phyloP scores from a whole-genome alignment of 176 grass and related monocot species.

The Ensete glaucum region DNA sequence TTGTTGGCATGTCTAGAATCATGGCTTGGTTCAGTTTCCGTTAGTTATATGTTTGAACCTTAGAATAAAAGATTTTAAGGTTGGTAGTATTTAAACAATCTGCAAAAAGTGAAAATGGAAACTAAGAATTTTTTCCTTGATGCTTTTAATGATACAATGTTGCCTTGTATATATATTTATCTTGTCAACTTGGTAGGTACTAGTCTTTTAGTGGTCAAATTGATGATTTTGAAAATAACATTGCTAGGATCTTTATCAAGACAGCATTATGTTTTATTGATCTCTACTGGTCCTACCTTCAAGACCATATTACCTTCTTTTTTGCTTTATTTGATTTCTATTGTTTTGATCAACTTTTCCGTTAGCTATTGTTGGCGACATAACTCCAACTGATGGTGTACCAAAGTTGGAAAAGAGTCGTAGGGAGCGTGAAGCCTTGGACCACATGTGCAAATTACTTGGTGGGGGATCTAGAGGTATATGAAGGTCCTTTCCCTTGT shows the following conservation, averaged over 20 bases:
- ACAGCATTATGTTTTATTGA: not conserved
- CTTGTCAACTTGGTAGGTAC: not conserved
- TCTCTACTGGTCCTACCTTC: not conserved
- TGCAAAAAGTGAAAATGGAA: not conserved
- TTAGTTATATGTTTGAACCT: too few relatives aligned
- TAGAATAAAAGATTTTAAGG: too few relatives aligned
- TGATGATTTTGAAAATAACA: not conserved
- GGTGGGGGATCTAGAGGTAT: conserved; percentile 67
- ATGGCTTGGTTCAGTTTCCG: too few relatives aligned
- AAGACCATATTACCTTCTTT: not conserved
- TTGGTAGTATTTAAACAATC: too few relatives aligned
- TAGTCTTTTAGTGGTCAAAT: not conserved
- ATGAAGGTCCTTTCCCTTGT: not conserved
- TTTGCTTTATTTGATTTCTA: not conserved
- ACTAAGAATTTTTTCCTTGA: not conserved
- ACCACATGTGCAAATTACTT: conserved; percentile 90
- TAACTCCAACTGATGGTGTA: conserved; percentile 89
- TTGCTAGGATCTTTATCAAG: not conserved
- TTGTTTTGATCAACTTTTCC: not conserved
- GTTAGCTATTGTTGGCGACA: conserved; percentile 94
- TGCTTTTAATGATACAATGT: not conserved
- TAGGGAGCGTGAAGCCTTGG: conserved; percentile 63
- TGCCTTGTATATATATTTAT: too few relatives aligned
- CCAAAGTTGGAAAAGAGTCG: conserved; percentile 87
- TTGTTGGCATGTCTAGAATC: too few relatives aligned